A percentile compares a stretch with the other conserved stretches of the same genome.
These are phyloP conservation scores for Aechmea fasciata DNA, from an alignment of 176 grass and related monocot species.

Conservation along the genomic window DNA sequence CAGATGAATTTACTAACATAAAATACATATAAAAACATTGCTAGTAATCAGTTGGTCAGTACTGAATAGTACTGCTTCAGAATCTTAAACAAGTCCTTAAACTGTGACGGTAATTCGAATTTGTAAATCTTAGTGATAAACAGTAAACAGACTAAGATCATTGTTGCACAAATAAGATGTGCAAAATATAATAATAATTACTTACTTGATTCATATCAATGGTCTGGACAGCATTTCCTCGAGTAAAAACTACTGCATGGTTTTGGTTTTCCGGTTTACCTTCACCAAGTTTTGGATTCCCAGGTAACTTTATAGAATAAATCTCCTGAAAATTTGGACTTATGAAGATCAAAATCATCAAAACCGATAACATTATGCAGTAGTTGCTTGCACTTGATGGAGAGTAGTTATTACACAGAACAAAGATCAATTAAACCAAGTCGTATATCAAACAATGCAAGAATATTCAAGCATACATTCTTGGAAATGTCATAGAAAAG, in stretches of 20 bases:
- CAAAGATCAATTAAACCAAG: no score
- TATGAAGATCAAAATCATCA: constrained; percentile 13
- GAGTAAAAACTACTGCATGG: constrained; percentile 88
- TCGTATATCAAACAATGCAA: no score
- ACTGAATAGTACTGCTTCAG: no score
- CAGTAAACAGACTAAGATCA: background rate
- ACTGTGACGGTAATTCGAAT: no score
- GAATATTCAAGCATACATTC: no score
- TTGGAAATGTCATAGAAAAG: no score
- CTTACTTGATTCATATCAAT: constrained; percentile 99
- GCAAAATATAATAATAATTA: background rate
- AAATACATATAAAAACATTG: no score
- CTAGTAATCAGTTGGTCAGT: no score
- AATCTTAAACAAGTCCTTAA: no score
- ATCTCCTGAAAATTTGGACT: constrained; percentile 45
- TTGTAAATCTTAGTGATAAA: background rate
- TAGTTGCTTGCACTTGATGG: no score
- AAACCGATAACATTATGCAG: background rate
- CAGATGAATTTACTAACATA: no score
- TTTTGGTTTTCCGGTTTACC: constrained; percentile 98
- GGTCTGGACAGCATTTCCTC: constrained; percentile 88
- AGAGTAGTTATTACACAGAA: no score
- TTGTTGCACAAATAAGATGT: background rate
- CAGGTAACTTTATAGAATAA: constrained; percentile 85
- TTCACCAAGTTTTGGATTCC: constrained; percentile 82